A percentile compares a stretch with the other conserved stretches of the same genome.
Evolutionary conservation across 495 filamentous ascomycete species (phyloP).

Genomic region (Echria macrotheca): DNA sequence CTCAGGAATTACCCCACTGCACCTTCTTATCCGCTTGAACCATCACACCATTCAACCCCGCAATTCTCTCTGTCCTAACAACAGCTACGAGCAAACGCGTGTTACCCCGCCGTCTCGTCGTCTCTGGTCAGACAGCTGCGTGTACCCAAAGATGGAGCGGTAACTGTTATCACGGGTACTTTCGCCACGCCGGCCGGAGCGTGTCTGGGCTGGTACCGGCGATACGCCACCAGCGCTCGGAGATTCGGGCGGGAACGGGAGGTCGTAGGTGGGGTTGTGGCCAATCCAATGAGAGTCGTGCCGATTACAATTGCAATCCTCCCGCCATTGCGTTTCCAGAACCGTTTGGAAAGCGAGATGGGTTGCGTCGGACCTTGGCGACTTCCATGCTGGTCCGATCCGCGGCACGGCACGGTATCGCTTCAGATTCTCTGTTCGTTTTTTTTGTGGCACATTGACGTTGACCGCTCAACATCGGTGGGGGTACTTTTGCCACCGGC

Average conservation of each 20-base stretch:
- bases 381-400: background rate
- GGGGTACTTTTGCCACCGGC: too few relatives aligned
- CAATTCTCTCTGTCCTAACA: background rate
- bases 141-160: constrained; percentile 1
- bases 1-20: constrained; percentile 3
- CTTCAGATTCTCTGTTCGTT: background rate
- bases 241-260: constrained; percentile 9
- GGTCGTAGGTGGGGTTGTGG: constrained; percentile 5
- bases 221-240: constrained; percentile 8
- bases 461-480: too few relatives aligned
- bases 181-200: background rate
- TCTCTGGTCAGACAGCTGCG: background rate
- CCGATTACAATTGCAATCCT: constrained; percentile 12
- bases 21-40: constrained; percentile 9
- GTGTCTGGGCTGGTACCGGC: background rate
- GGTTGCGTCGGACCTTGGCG: constrained; percentile 2
- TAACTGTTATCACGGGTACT: constrained; percentile 1
- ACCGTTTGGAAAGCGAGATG: constrained; percentile 4
- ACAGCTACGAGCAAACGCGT: background rate
- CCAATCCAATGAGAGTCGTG: constrained; percentile 8
- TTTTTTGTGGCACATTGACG: too few relatives aligned
- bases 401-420: background rate
- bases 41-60: constrained; percentile 4
- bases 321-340: background rate
- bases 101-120: constrained; percentile 3